Evolutionary conservation across 768 basidiomycete genomes (phyloP).

Genomic region (Pleurotus giganteus): DNA sequence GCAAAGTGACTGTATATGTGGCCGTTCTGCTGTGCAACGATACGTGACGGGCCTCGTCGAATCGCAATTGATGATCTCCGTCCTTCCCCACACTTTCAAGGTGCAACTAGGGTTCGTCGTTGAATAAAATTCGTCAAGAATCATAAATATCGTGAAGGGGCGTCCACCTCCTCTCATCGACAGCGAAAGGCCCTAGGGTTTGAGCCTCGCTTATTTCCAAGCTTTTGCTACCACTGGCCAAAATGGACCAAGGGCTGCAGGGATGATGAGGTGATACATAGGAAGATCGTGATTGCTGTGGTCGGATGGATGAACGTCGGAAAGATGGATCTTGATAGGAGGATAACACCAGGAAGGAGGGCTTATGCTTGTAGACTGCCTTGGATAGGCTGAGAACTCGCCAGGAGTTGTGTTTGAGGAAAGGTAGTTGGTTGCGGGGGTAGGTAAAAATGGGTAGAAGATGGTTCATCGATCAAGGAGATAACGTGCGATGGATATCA

Average conservation of each 20-base stretch:
- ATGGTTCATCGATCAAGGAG: slow-evolving; percentile 46
- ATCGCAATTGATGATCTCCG: neutral
- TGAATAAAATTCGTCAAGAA: slow-evolving; percentile 13
- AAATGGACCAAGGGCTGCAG: no score
- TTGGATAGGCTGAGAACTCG: slow-evolving; percentile 2
- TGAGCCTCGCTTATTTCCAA: no score
- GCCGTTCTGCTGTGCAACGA: no score
- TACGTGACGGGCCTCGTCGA: slow-evolving; percentile 8
- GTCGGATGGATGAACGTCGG: neutral
- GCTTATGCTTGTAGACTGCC: neutral
- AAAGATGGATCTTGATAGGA: neutral
- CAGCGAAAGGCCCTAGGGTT: no score
- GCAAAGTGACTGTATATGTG: neutral
- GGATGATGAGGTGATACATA: neutral
- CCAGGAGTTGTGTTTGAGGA: slow-evolving; percentile 2
- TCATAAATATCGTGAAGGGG: slow-evolving; percentile 18
- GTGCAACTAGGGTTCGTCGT: neutral
- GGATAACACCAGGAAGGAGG: neutral
- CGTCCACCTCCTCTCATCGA: slow-evolving; percentile 14
- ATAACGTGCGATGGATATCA: slow-evolving; percentile 29
- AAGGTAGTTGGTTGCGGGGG: neutral
- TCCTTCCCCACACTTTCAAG: neutral
- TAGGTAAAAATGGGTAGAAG: neutral
- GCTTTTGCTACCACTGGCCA: no score
- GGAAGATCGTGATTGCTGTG: neutral